Conservation (phyloP, 2,329 filamentous ascomycete species). For the Metarhizium humberi region DNA sequence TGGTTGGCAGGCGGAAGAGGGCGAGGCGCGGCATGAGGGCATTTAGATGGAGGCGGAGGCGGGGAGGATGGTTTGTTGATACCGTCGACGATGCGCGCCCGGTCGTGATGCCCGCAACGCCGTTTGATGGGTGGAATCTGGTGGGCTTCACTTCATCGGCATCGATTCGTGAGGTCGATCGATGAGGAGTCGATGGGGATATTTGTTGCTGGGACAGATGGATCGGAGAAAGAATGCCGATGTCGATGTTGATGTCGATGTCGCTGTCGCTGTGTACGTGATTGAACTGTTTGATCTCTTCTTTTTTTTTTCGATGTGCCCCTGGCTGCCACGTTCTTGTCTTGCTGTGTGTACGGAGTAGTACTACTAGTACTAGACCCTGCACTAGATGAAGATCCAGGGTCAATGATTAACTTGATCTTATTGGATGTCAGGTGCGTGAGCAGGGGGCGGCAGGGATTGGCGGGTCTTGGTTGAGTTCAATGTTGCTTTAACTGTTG, state of each 20-base stretch:
- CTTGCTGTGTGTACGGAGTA: too few species aligned
- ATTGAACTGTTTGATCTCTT: too few species aligned
- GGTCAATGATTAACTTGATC: neutral
- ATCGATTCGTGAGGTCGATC: neutral
- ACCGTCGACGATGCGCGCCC: neutral
- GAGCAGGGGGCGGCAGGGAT: neutral
- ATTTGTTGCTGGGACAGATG: neutral
- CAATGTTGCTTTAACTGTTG: too few species aligned
- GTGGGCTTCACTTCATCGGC: neutral
- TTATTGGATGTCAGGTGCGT: neutral
- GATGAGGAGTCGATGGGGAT: too few species aligned
- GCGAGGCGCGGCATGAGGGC: slow-evolving; percentile 29
- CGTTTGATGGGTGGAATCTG: neutral
- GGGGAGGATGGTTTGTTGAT: neutral
- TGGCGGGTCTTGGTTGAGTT: neutral
- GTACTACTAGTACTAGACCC: too few species aligned
- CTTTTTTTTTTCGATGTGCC: neutral
- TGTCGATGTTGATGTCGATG: neutral
- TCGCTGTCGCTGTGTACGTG: neutral
- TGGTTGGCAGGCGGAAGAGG: slow-evolving; percentile 45
- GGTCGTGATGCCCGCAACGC: neutral
- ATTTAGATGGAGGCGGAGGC: neutral
- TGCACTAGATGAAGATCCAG: too few species aligned
- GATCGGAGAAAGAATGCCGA: neutral
- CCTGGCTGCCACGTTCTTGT: neutral